Conservation (phyloP, 495 filamentous ascomycete species). For the Aspergillus carlsbadensis region DNA sequence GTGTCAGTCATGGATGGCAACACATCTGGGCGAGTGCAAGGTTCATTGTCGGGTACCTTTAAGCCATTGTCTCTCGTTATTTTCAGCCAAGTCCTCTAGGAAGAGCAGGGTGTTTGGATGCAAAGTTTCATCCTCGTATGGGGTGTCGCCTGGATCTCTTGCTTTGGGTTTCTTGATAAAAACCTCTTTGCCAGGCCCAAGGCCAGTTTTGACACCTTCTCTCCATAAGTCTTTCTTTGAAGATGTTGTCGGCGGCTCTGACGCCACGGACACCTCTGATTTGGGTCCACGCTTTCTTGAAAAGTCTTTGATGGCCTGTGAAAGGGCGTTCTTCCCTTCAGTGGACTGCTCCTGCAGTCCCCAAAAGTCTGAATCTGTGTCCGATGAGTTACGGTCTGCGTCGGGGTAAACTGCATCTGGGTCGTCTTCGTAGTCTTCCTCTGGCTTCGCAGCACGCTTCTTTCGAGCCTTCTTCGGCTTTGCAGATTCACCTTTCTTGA, state of each 20-base stretch:
- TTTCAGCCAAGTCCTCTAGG: slow-evolving; percentile 67
- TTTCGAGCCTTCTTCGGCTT: slow-evolving; percentile 26
- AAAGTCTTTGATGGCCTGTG: slow-evolving; percentile 12
- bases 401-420: slow-evolving; percentile 16
- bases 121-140: slow-evolving; percentile 66
- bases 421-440: slow-evolving; percentile 23
- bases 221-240: slow-evolving; percentile 55
- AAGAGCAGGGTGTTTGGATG: slow-evolving; percentile 84
- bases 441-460: slow-evolving; percentile 24
- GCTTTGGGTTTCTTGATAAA: slow-evolving; percentile 71
- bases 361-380: slow-evolving; percentile 15
- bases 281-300: neutral
- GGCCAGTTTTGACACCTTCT: slow-evolving; percentile 53
- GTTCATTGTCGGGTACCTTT: slow-evolving; percentile 52
- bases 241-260: slow-evolving; percentile 6
- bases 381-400: slow-evolving; percentile 17
- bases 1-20: slow-evolving; percentile 10
- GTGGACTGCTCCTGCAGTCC: neutral
- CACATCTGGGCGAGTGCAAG: slow-evolving; percentile 1
- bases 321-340: slow-evolving; percentile 12
- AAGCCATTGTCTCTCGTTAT: slow-evolving; percentile 81
- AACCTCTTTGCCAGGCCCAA: slow-evolving; percentile 61
- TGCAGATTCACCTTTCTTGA: slow-evolving; percentile 38
- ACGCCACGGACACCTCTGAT: slow-evolving; percentile 6
- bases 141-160: slow-evolving; percentile 60